These are phyloP conservation scores for Saccharomyces uvarum DNA, from an alignment of 1,139 yeast species.

Conservation along the genomic window DNA sequence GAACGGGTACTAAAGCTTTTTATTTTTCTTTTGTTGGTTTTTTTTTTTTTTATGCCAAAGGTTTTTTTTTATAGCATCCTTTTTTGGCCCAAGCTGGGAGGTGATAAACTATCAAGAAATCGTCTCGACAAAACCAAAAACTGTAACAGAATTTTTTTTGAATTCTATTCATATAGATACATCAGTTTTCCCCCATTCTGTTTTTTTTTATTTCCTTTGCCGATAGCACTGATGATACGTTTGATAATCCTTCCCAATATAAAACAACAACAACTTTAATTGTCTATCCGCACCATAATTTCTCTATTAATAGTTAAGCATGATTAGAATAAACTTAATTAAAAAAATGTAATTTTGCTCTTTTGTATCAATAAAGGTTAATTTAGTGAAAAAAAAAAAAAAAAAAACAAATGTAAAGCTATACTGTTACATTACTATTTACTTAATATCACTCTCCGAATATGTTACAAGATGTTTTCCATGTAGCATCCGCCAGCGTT, in stretches of 20 bases:
- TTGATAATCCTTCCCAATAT: background rate
- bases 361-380: background rate
- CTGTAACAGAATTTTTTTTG: background rate
- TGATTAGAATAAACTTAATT: background rate
- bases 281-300: background rate
- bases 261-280: background rate
- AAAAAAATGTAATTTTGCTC: background rate
- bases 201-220: background rate
- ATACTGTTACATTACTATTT: background rate
- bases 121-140: background rate
- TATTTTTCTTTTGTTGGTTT: slow-evolving; percentile 3
- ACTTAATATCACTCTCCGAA: slow-evolving; percentile 29
- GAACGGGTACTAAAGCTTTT: background rate
- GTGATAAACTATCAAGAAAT: background rate
- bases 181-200: background rate
- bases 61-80: background rate
- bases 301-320: background rate
- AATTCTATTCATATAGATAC: slow-evolving; percentile 1
- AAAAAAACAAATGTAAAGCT: too few relatives aligned
- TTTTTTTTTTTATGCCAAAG: slow-evolving; percentile 5
- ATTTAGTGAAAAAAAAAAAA: background rate
- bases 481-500: slow-evolving; percentile 53
- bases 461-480: slow-evolving; percentile 52
- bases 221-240: background rate
- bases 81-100: background rate